Base-by-base conservation (phyloP, 2,329 filamentous ascomycete genomes). In the Arthrobotrys pseudoclavata region DNA sequence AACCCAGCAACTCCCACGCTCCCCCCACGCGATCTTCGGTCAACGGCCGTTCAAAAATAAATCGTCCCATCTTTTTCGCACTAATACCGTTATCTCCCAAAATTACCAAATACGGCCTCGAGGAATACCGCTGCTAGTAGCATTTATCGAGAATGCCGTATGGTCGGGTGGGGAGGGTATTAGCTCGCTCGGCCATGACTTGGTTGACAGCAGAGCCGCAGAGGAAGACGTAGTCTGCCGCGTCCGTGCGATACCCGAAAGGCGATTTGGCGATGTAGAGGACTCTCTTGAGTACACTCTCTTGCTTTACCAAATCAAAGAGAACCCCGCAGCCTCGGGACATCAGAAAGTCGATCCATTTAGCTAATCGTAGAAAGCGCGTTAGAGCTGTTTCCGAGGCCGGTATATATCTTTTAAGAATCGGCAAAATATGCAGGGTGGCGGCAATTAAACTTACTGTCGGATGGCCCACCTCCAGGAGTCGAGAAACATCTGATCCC, bases 261-360 rank as follows among this genome's bases (percentile, higher is more conserved):
- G 72, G 72, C 12, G 72, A 76, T 60, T 76, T 76, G 26, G 72
- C 72, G 40, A 76, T 76, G 26, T 76, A 76, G n/a, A 76, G 52
- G 13, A 76, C 57, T 37, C 72, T 48, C 40, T 76, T 76, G 40
- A 76, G 72, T 31, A 76, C 64, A 31, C 63, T 76, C 29, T 76
- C 72, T 42, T 76, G 72, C 34, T 20, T 60, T 4, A 76, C 72
- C 50, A 76, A 42, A 60, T 76, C 72, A 31, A 76, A 76, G 20
- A 76, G 66, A n/a, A 76, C 72, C 3, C 72, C 72, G 22, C 72
- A 76, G 37, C 72, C 72, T 26, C 72, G 72, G 26, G 72, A 76
- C 31, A 76, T 68, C 13, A 76, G 72, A 18, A 76, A 76, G 42
- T 76, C 72, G 9, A 76, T 76, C 72, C 72, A 76, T 52, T 76